A percentile compares a stretch with the other conserved stretches of the same genome.
Evolutionary conservation across 495 filamentous ascomycete genomes (phyloP).

Genomic region (Talaromyces liani): DNA sequence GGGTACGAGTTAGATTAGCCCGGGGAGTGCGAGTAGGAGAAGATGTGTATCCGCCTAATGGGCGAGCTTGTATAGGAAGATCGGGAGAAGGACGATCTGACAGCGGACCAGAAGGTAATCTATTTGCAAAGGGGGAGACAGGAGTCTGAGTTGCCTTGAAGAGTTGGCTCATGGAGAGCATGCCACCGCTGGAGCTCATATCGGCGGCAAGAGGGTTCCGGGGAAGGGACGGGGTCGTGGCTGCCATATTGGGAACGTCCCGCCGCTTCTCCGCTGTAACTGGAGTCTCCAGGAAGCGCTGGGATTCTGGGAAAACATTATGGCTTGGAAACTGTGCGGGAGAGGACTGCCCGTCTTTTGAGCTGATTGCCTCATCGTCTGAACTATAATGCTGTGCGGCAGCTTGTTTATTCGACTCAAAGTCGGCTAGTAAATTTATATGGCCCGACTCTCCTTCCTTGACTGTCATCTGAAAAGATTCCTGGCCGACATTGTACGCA

Average conservation of each 20-base stretch:
- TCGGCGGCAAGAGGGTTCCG: slow-evolving; percentile 39
- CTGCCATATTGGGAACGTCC: slow-evolving; percentile 19
- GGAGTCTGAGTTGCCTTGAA: slow-evolving; percentile 46
- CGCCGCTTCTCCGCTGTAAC: slow-evolving; percentile 29
- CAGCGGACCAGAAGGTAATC: slow-evolving; percentile 28
- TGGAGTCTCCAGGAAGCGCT: slow-evolving; percentile 42
- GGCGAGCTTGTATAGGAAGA: slow-evolving; percentile 35
- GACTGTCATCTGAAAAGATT: slow-evolving; percentile 30
- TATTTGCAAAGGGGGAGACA: slow-evolving; percentile 41
- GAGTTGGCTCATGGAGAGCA: slow-evolving; percentile 43
- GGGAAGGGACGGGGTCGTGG: slow-evolving; percentile 33
- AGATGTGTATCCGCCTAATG: slow-evolving; percentile 28
- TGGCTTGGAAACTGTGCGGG: slow-evolving; percentile 27
- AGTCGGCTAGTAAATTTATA: slow-evolving; percentile 38
- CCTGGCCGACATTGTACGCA: slow-evolving; percentile 16
- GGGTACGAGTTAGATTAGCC: slow-evolving; percentile 27
- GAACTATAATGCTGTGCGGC: slow-evolving; percentile 14
- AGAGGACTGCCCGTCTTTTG: slow-evolving; percentile 30
- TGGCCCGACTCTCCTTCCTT: slow-evolving; percentile 41
- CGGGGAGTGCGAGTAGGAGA: slow-evolving; percentile 32
- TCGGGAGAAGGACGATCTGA: slow-evolving; percentile 49
- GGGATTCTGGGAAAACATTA: slow-evolving; percentile 43
- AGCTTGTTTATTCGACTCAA: slow-evolving; percentile 21
- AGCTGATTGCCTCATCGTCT: slow-evolving; percentile 31
- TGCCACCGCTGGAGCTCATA: slow-evolving; percentile 30